Base-by-base conservation (phyloP, 495 filamentous ascomycete species). In the Patellaria atrata region DNA sequence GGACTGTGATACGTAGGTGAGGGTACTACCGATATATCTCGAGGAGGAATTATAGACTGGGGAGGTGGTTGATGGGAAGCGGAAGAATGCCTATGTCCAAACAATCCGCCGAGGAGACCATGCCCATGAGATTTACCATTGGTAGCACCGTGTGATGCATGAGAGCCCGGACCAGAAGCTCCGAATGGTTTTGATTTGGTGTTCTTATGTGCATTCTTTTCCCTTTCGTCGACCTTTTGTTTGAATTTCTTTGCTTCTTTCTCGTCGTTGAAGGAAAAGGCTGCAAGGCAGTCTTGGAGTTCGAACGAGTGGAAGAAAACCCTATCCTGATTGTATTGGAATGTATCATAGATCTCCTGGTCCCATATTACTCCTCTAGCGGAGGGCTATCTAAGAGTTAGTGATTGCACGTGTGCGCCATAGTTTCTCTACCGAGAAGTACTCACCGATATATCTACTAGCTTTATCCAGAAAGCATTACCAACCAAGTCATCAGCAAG, bases 221-320 rank as follows among this genome's bases (percentile, higher is more conserved):
- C 85, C 37, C 85, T 65, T 45, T 92, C 85, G 41, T 86, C 76
- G 63, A 97, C 77, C 61, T 93, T 96, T 63, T 93, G 86, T 53
- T 82, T 70, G 55, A 97, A 94, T 33, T 77, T 74, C 56, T 79
- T 86, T 19, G 91, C 89, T 53, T 97, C 91, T 58, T 94, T 94
- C 62, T 94, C 86, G 52, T 94, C 86, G 31, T 73, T 72, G 49
- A 97, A 97, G 2, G 82, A 92, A 32, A 97, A 62, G 2, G 79
- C 89, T 9, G 82, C 89, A 37, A 87, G 62, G 51, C 82, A 93
- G 21, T 84, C 72, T 53, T 96, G 85, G 28, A 92, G 71, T 58
- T 96, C 89, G 51, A 97, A 96, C 3, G 82, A 82, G 54, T 96
- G 86, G 60, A 97, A 96, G 56, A 94, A 97, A 21, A 79, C 83